phyloP scores from a whole-genome alignment of 495 filamentous ascomycete species.

The Bryoglossum gracile region DNA sequence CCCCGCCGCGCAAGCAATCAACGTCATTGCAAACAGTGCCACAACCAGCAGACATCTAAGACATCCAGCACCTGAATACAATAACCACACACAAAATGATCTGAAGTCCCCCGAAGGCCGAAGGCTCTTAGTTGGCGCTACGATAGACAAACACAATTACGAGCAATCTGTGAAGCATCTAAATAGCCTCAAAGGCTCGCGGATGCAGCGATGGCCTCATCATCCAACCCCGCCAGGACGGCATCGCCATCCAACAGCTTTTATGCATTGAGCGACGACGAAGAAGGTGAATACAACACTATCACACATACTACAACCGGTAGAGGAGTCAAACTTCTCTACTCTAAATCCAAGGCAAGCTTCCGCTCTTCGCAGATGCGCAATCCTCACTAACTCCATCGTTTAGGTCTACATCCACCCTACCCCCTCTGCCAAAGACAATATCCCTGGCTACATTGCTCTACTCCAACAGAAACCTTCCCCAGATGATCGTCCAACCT shows the following conservation, averaged over 20 bases:
- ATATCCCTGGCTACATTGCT: constrained; percentile 93
- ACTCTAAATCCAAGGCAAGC: constrained; percentile 88
- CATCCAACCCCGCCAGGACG: constrained; percentile 14
- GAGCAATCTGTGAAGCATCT: neutral
- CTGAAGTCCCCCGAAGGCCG: neutral
- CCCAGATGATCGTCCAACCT: constrained; percentile 35
- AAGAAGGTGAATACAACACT: constrained; percentile 92
- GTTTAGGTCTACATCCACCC: constrained; percentile 92
- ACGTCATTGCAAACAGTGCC: constrained; percentile 1
- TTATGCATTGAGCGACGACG: constrained; percentile 95
- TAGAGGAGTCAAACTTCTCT: constrained; percentile 89
- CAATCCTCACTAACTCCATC: constrained; percentile 6
- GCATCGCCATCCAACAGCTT: constrained; percentile 80
- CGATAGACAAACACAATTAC: too few relatives aligned
- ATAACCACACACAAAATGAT: constrained; percentile 13
- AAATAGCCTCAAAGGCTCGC: neutral
- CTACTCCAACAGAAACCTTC: constrained; percentile 82
- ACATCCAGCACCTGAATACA: neutral
- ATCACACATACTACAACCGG: constrained; percentile 77
- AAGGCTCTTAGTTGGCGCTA: too few relatives aligned
- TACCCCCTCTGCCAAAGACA: constrained; percentile 86
- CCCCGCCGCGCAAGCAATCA: constrained; percentile 11
- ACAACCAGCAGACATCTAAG: neutral
- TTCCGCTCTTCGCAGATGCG: constrained; percentile 4
- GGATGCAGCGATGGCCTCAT: constrained; percentile 18